phyloP scores from a whole-genome alignment of 2,329 filamentous ascomycete species.

The Penicillium sp. region DNA sequence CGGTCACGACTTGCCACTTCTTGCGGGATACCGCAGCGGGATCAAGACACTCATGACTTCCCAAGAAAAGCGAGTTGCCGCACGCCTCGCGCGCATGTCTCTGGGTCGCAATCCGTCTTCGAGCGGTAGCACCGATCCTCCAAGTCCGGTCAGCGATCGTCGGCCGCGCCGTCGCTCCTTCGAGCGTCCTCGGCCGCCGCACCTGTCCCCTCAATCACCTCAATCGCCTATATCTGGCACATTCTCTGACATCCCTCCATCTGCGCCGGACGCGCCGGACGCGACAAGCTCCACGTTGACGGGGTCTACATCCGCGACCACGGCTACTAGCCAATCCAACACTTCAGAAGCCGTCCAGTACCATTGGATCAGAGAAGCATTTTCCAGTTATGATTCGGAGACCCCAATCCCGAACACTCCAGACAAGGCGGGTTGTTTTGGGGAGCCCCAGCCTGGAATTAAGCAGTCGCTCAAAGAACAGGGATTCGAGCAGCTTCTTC shows the following conservation, averaged over 20 bases:
- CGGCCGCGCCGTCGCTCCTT: constrained; percentile 36
- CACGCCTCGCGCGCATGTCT: constrained; percentile 27
- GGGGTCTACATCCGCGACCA: constrained; percentile 25
- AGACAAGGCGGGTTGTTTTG: constrained; percentile 38
- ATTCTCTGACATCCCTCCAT: constrained; percentile 32
- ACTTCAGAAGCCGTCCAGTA: constrained; percentile 27
- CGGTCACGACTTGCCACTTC: constrained; percentile 23
- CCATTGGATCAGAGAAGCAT: constrained; percentile 46
- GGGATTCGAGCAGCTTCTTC: constrained; percentile 39
- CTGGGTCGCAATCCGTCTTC: constrained; percentile 25
- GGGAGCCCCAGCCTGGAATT: constrained; percentile 25
- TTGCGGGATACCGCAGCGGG: constrained; percentile 26
- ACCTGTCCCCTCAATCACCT: constrained; percentile 27
- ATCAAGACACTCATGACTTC: constrained; percentile 28
- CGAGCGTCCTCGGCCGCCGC: constrained; percentile 32
- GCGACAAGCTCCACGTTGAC: neutral
- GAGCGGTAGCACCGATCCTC: constrained; percentile 26
- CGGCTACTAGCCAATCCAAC: constrained; percentile 30
- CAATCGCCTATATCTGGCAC: constrained; percentile 30
- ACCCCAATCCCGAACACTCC: constrained; percentile 28
- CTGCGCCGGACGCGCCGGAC: constrained; percentile 33
- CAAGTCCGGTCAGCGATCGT: constrained; percentile 29
- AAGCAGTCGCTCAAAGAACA: constrained; percentile 32
- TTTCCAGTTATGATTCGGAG: constrained; percentile 27
- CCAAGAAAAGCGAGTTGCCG: constrained; percentile 31